These are phyloP conservation scores for Pelargonium citronellum DNA, from an alignment of 441 rosid genomes.

Conservation along the genomic window DNA sequence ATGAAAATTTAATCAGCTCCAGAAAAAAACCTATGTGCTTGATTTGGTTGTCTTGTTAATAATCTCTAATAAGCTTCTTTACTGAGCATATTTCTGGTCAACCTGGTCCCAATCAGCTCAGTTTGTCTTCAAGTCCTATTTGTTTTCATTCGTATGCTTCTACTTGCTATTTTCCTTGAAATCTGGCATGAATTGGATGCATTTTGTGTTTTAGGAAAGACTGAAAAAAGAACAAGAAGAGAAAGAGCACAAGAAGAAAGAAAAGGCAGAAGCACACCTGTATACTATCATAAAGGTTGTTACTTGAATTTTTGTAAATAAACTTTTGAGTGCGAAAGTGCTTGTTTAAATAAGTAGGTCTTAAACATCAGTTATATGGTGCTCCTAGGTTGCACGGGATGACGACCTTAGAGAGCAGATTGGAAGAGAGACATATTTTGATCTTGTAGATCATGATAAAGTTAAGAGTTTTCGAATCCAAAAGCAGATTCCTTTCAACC, in stretches of 20 bases:
- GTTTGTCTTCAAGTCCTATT: background rate
- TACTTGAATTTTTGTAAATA: slow-evolving; percentile 9
- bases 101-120: background rate
- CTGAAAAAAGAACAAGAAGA: slow-evolving; percentile 92
- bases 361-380: slow-evolving; percentile 36
- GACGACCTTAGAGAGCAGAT: slow-evolving; percentile 81
- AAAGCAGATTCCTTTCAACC: slow-evolving; percentile 51
- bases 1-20: background rate
- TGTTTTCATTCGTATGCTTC: background rate
- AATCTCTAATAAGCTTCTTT: background rate
- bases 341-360: background rate
- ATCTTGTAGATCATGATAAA: slow-evolving; percentile 75
- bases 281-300: slow-evolving; percentile 78
- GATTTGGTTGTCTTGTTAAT: background rate
- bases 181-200: background rate
- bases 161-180: background rate
- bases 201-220: slow-evolving; percentile 49
- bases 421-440: slow-evolving; percentile 67
- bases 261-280: slow-evolving; percentile 88
- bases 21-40: background rate
- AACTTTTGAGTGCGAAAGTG: slow-evolving; percentile 39
- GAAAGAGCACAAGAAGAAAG: slow-evolving; percentile 71
- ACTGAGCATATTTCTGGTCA: background rate
- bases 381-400: slow-evolving; percentile 78
- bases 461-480: slow-evolving; percentile 64